Base-by-base conservation (phyloP, 257 asterid genomes). In the Scutellaria baicalensis region DNA sequence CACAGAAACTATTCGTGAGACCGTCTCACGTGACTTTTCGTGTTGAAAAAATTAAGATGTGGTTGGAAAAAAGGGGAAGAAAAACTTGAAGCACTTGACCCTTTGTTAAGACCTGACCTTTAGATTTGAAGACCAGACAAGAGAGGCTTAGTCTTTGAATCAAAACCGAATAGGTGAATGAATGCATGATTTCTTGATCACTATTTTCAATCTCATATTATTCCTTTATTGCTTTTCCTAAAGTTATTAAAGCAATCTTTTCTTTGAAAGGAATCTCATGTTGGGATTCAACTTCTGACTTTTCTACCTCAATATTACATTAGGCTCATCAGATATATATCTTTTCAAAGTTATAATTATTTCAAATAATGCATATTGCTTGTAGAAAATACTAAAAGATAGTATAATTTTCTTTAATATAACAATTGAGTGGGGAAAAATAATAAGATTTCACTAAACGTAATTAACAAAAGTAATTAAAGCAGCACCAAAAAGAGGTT, bases 191-290 rank as follows among this genome's bases (percentile, higher is more conserved):
- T 49, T 50, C 52, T 47, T 47, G 17, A 10, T 11, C 45, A n/a
- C n/a, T 10, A 7, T 40, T 7, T 50, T 38, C 35, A 33, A 18
- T 17, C 42, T 59, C 17, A n/a, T n/a, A n/a, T 23, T 17, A 8
- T 54, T 47, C 56, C 73, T 68, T 68, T 68, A 42, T 36, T 33
- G 42, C 75, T 70, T 70, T 70, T 18, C 52, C 68, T 48, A 70
- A 70, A 59, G 68, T 59, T 70, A 13, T 20, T 59, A 48, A 70
- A 70, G 75, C 68, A 59, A 12, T 59, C 68, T 59, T 70, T 59
- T 49, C 59, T 47, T 70, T 12, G 33, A 58, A 59, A 48, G 68
- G 60, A 54, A 31, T 45, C 39, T 70, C n/a, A n/a, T n/a, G 51
- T 58, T 58, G 51, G 59, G 50, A 47, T 45, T 70, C 67, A 70